Conservation (phyloP, 768 basidiomycete species). For the Clavaria fumosa region DNA sequence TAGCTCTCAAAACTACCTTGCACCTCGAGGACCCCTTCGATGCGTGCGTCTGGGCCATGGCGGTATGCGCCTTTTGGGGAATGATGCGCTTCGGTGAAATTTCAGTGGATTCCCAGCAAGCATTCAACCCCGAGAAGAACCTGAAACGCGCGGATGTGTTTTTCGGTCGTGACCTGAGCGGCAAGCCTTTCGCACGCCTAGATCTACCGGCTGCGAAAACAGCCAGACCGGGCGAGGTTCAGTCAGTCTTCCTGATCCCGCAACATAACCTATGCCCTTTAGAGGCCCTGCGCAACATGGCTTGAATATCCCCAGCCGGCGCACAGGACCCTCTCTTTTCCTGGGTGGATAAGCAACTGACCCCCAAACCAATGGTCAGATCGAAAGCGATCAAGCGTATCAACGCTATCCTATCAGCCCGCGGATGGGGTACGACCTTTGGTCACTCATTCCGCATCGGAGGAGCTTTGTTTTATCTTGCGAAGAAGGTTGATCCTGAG, state of each 20-base stretch:
- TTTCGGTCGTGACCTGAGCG: slow-evolving; percentile 14
- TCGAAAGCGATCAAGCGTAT: slow-evolving; percentile 14
- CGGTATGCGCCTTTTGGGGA: slow-evolving; percentile 24
- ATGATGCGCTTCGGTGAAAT: slow-evolving; percentile 25
- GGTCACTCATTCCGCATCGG: slow-evolving; percentile 31
- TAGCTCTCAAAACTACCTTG: slow-evolving; percentile 11
- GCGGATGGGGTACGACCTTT: slow-evolving; percentile 20
- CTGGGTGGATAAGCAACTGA: slow-evolving; percentile 18
- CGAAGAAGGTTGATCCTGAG: slow-evolving; percentile 19
- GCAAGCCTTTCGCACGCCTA: slow-evolving; percentile 16
- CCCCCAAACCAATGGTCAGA: slow-evolving; percentile 18
- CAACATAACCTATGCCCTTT: slow-evolving; percentile 17
- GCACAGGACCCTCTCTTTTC: slow-evolving; percentile 21
- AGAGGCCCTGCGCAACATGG: slow-evolving; percentile 18
- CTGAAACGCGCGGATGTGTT: slow-evolving; percentile 13
- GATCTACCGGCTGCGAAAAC: slow-evolving; percentile 24
- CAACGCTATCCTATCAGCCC: slow-evolving; percentile 16
- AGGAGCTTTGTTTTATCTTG: slow-evolving; percentile 22
- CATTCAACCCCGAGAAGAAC: slow-evolving; percentile 14
- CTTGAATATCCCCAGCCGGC: slow-evolving; percentile 14
- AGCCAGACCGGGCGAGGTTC: slow-evolving; percentile 18
- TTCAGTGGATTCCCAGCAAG: slow-evolving; percentile 11
- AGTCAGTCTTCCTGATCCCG: slow-evolving; percentile 16
- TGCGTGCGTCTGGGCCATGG: slow-evolving; percentile 25
- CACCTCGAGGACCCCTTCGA: slow-evolving; percentile 20